Percentiles rank a stretch among this genome's conserved stretches.
These are phyloP conservation scores for Plectosphaerella sp. DNA, from an alignment of 2,329 filamentous ascomycete species.

Conservation along the genomic window DNA sequence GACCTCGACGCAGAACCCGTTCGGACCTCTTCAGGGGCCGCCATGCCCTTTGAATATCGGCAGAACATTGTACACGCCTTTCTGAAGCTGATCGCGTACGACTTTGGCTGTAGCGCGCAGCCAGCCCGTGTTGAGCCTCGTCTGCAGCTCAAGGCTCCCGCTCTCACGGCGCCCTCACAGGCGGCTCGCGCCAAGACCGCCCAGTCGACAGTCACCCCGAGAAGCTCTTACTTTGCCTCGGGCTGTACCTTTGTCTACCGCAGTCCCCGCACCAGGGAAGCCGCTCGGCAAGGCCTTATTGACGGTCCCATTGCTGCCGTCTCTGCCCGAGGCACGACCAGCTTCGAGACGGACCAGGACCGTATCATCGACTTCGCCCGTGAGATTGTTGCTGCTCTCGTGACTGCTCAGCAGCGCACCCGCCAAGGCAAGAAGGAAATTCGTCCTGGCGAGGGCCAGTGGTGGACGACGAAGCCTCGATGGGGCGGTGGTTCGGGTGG, in stretches of 20 bases:
- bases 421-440: conserved; percentile 53
- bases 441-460: conserved; percentile 52
- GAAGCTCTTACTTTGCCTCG: conserved; percentile 53
- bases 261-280: conserved; percentile 53
- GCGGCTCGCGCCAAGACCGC: not conserved
- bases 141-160: conserved; percentile 41
- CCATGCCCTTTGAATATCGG: conserved; percentile 55
- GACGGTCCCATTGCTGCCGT: conserved; percentile 60
- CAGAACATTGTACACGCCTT: conserved; percentile 55
- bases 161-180: conserved; percentile 15
- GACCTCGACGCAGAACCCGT: conserved; percentile 8
- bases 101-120: conserved; percentile 60
- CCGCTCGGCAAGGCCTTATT: conserved; percentile 53
- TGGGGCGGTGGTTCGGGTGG: conserved; percentile 62
- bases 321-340: conserved; percentile 50
- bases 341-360: conserved; percentile 50
- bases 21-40: conserved; percentile 46
- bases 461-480: conserved; percentile 57
- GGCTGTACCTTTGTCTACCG: conserved; percentile 58
- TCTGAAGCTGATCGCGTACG: conserved; percentile 60
- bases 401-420: conserved; percentile 60
- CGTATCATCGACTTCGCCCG: conserved; percentile 58
- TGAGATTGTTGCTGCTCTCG: conserved; percentile 55
- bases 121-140: conserved; percentile 55
- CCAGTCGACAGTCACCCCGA: conserved; percentile 14